Evolutionary conservation across 1,284 basidiomycete species (phyloP), one percentile per base, ranked within the genome.

Genomic region (Pascua sp.): DNA sequence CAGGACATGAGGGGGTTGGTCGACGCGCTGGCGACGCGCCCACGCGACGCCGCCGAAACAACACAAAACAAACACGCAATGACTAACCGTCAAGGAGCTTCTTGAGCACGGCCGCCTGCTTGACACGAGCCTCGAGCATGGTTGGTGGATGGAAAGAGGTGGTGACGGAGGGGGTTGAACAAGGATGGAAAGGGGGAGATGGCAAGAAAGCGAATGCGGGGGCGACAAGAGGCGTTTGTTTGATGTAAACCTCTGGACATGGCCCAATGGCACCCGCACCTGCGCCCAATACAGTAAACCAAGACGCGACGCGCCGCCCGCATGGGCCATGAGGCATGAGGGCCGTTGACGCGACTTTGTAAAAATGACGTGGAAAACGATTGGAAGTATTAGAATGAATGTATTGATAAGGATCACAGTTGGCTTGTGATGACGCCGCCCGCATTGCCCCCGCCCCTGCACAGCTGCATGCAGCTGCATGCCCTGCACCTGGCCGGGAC

Each of bases 91-190:
- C 91, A 12, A 95, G 81, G 51, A 95, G 83, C 70, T 88, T 89
- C 77, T 95, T 95, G 63, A 95, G 81, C 5, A 86, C 85, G 8
- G 85, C 85, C 1, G 91, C 91, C 77, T 91, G 87, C 62, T 84
- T 81, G 53, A 95, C 84, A 74, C 88, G 88, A 17, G 91, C 91
- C 86, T 94, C 91, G 65, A 94, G 84, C 91, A 95, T 94, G 61
- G 65, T 80, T 68, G 17, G 36, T 32, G 24, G 24, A 32, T 32
- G 24, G 24, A 32, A 32, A 32, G n/a, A n/a, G n/a, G n/a, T n/a
- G n/a, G n/a, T 32, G 24, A 32, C n/a, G n/a, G n/a, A n/a, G n/a
- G n/a, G n/a, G 38, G 47, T 47, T 17, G 41, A 36, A 47, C 45
- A 16, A 43, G 38, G 47, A 17, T 37, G 15, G 41, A 38, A 32